phyloP scores from a whole-genome alignment of 2,329 filamentous ascomycete species.

The Pestalotiopsis sp. region DNA sequence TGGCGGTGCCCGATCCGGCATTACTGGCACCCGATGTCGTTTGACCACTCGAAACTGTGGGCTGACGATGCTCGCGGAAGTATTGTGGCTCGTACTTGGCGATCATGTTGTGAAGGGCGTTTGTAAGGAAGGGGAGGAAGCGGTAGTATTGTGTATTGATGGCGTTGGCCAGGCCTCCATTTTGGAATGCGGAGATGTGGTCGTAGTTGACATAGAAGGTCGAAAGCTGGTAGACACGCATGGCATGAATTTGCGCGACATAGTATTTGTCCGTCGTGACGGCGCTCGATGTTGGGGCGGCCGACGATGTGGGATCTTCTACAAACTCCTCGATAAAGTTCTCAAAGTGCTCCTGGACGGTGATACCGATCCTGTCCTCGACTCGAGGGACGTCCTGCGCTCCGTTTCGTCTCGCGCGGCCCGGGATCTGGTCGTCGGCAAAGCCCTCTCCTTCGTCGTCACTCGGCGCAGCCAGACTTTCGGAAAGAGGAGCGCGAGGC shows the following conservation, averaged over 20 bases:
- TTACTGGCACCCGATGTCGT: slow-evolving; percentile 70
- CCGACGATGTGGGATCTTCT: slow-evolving; percentile 69
- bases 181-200: slow-evolving; percentile 77
- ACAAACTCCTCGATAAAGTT: slow-evolving; percentile 79
- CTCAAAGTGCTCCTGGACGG: slow-evolving; percentile 77
- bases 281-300: slow-evolving; percentile 68
- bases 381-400: slow-evolving; percentile 66
- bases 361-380: slow-evolving; percentile 75
- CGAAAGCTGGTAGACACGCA: slow-evolving; percentile 75
- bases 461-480: slow-evolving; percentile 62
- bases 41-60: slow-evolving; percentile 73
- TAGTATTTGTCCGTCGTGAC: slow-evolving; percentile 82
- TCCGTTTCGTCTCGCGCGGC: slow-evolving; percentile 50
- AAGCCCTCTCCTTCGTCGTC: slow-evolving; percentile 66
- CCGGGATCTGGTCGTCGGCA: slow-evolving; percentile 65
- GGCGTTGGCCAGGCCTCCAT: slow-evolving; percentile 81
- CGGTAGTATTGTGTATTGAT: slow-evolving; percentile 93
- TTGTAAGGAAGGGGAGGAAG: slow-evolving; percentile 88
- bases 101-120: slow-evolving; percentile 89
- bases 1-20: slow-evolving; percentile 63
- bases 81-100: slow-evolving; percentile 93
- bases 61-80: slow-evolving; percentile 89
- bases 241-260: slow-evolving; percentile 79
- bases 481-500: slow-evolving; percentile 63
- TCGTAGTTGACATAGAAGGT: slow-evolving; percentile 87